phyloP scores from a whole-genome alignment of 192 early-diverging fungal species.

The Coemansia sp. region DNA sequence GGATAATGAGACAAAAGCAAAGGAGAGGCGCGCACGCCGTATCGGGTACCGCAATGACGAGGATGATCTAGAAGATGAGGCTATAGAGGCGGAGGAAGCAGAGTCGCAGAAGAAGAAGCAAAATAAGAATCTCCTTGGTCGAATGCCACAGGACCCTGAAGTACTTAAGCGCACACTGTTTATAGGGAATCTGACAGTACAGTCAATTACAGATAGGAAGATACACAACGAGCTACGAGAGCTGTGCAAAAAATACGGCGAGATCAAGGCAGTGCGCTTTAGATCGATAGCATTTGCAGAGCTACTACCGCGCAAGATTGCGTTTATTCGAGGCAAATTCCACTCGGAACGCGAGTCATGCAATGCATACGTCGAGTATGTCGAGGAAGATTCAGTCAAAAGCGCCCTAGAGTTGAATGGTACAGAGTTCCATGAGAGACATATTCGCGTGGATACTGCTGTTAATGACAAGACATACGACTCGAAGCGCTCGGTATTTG shows the following conservation, averaged over 20 bases:
- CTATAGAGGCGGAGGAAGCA: conserved; percentile 13
- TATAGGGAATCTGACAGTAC: conserved; percentile 86
- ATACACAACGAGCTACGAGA: conserved; percentile 67
- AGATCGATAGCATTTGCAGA: conserved; percentile 72
- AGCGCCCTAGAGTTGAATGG: conserved; percentile 70
- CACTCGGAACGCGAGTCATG: conserved; percentile 80
- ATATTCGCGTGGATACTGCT: conserved; percentile 82
- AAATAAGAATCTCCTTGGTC: conserved; percentile 43
- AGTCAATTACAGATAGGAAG: conserved; percentile 64
- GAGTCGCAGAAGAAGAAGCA: conserved; percentile 17
- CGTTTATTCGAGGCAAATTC: conserved; percentile 80
- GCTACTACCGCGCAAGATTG: conserved; percentile 64
- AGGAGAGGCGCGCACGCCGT: conserved; percentile 38
- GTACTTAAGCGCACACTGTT: conserved; percentile 79
- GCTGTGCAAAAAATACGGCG: conserved; percentile 66
- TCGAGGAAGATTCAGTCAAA: conserved; percentile 56
- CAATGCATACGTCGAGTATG: conserved; percentile 90
- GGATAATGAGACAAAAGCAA: conserved; percentile 12
- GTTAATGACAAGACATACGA: conserved; percentile 59
- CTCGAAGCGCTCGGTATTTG: conserved; percentile 74
- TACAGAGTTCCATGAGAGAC: conserved; percentile 77
- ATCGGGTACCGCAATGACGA: conserved; percentile 16
- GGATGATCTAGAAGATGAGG: conserved; percentile 19
- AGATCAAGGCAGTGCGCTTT: conserved; percentile 84
- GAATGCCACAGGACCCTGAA: conserved; percentile 55